Base-by-base conservation (phyloP, 257 asterid species). In the Plectranthus barbatus region DNA sequence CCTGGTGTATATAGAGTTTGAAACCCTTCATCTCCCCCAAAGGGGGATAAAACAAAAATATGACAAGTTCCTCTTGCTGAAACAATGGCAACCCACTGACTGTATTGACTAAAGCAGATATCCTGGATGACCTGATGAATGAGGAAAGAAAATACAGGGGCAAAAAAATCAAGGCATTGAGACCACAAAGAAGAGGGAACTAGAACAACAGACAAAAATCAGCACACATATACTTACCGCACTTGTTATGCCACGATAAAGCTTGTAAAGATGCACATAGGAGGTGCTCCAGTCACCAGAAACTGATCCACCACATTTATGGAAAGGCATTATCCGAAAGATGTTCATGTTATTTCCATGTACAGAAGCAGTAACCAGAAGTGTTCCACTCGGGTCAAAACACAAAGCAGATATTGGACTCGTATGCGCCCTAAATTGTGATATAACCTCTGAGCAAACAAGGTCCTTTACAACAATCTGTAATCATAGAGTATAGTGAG, bases 391-490 rank as follows among this genome's bases (percentile, higher is more conserved):
- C 10, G 86, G 87, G 64, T 86, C 95, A 44, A 86, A 86, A 69
- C 91, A 83, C 58, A 86, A 50, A 76, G 91, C 88, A 55, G 91
- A 83, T 76, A 86, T 84, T 14, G 95, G 88, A 73, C 87, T 84
- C 6, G 79, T 70, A 77, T 86, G 92, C 62, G 95, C 95, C 80
- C 89, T 82, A 69, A 86, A 86, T 68, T 86, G 92, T 9, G 88
- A 71, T 70, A 84, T 68, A 70, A 86, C 76, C 64, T 81, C 87
- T 19, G 84, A 68, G 61, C 80, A 80, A 69, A 70, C 79, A 64
- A 84, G 85, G 75, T 84, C 89, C 81, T 78, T 82, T 65, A 84
- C 88, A 54, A 66, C 86, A 64, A 86, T 73, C 92, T 86, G 81
- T 65, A 68, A 59, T 70, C 56, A 46, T 40, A 34, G 59, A 72